phyloP scores from a whole-genome alignment of 2,329 filamentous ascomycete genomes.

The Balansia obtecta region DNA sequence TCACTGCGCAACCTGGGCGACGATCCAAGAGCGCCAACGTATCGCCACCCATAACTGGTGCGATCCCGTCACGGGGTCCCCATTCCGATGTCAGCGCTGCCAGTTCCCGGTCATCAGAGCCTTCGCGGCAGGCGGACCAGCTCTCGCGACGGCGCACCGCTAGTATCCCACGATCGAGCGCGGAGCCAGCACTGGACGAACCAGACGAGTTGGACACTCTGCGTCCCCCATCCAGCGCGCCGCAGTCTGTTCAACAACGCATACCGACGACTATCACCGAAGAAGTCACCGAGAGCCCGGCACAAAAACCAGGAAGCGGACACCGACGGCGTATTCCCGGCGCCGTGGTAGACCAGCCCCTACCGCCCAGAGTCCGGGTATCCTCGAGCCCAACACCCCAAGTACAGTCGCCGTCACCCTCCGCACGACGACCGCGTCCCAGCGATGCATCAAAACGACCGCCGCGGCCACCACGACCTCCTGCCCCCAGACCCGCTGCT shows the following conservation, averaged over 20 bases:
- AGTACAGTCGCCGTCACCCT: slow-evolving; percentile 26
- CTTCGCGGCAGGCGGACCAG: neutral
- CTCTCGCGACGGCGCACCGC: slow-evolving; percentile 6
- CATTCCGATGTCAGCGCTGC: neutral
- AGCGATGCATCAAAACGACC: slow-evolving; percentile 14
- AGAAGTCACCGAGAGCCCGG: slow-evolving; percentile 33
- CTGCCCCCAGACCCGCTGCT: neutral
- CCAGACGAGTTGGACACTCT: slow-evolving; percentile 3
- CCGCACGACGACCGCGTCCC: slow-evolving; percentile 27
- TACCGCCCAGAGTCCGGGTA: neutral
- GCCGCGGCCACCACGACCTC: neutral
- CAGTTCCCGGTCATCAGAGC: neutral
- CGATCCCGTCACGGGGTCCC: neutral
- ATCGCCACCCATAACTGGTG: neutral
- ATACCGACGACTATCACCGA: slow-evolving; percentile 10
- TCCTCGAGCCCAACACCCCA: slow-evolving; percentile 2
- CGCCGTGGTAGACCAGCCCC: slow-evolving; percentile 9
- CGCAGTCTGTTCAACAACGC: slow-evolving; percentile 2
- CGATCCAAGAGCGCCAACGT: neutral
- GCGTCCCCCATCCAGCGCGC: slow-evolving; percentile 7
- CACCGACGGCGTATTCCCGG: slow-evolving; percentile 28
- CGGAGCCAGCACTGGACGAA: neutral
- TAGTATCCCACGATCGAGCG: slow-evolving; percentile 1
- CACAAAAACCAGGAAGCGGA: slow-evolving; percentile 42
- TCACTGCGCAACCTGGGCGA: neutral